phyloP scores from a whole-genome alignment of 2,329 filamentous ascomycete genomes.

The Scedosporium dehoogii region DNA sequence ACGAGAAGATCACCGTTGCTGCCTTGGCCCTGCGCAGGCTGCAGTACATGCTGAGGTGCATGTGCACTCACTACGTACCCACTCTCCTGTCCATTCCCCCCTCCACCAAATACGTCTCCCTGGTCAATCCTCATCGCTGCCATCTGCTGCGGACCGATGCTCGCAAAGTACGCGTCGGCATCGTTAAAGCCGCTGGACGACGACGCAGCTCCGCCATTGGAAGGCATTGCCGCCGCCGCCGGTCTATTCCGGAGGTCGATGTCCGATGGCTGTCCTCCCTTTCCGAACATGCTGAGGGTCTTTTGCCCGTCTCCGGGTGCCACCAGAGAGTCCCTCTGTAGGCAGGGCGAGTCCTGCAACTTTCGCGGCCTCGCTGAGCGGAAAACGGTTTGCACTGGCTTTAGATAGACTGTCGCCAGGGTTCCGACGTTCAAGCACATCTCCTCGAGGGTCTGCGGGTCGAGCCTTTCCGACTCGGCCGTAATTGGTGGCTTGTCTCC shows the following conservation, averaged over 20 bases:
- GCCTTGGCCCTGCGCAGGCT: slow-evolving; percentile 53
- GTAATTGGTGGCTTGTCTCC: slow-evolving; percentile 95
- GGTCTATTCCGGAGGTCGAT: slow-evolving; percentile 26
- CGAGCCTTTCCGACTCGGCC: slow-evolving; percentile 88
- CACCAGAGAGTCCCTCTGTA: slow-evolving; percentile 63
- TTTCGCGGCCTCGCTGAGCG: slow-evolving; percentile 73
- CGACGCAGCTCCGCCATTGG: background rate
- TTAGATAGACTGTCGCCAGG: slow-evolving; percentile 92
- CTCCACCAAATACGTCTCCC: slow-evolving; percentile 55
- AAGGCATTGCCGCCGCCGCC: slow-evolving; percentile 21
- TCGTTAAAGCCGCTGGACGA: slow-evolving; percentile 62
- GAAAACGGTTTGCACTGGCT: slow-evolving; percentile 96
- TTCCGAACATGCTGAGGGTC: slow-evolving; percentile 48
- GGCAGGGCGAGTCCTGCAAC: slow-evolving; percentile 71
- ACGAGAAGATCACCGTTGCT: slow-evolving; percentile 64
- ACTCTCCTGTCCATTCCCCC: slow-evolving; percentile 35
- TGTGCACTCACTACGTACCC: slow-evolving; percentile 75
- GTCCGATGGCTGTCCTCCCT: slow-evolving; percentile 33
- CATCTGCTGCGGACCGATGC: slow-evolving; percentile 65
- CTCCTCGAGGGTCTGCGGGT: slow-evolving; percentile 84
- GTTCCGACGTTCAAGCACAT: slow-evolving; percentile 96
- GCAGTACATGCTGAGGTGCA: slow-evolving; percentile 64
- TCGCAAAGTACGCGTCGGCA: slow-evolving; percentile 83
- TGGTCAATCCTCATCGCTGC: slow-evolving; percentile 58
- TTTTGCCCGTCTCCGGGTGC: slow-evolving; percentile 45